These are phyloP conservation scores for Tuber calosporum DNA, from an alignment of 495 filamentous ascomycete species.

Conservation along the genomic window DNA sequence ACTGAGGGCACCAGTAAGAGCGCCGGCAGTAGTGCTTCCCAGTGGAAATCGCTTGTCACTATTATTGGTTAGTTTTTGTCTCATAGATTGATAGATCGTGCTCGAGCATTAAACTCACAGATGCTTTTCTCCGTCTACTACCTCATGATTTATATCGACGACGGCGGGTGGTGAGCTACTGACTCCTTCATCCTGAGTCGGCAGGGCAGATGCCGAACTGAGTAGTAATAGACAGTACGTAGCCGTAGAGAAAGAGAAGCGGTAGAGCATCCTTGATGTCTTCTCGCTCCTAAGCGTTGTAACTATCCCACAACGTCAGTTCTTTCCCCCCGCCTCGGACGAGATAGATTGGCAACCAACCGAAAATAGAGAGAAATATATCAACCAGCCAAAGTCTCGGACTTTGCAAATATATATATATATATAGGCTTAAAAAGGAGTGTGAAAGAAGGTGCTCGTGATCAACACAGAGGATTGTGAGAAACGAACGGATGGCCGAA, in stretches of 20 bases:
- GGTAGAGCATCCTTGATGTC: not conserved
- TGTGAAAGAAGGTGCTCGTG: not conserved
- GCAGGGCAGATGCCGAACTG: not conserved
- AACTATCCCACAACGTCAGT: not conserved
- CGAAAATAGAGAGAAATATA: not conserved
- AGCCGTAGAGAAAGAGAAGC: not conserved
- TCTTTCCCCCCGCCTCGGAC: not conserved
- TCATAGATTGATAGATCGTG: not conserved
- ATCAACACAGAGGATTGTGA: conserved; percentile 1
- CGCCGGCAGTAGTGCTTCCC: not conserved
- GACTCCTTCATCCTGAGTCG: not conserved
- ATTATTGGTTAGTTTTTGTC: not conserved
- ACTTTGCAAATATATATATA: not conserved
- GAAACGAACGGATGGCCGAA: not conserved
- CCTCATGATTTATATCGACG: not conserved
- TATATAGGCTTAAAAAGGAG: not conserved
- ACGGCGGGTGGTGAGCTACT: not conserved
- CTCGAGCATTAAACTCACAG: not conserved
- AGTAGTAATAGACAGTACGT: not conserved
- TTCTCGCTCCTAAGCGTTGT: not conserved
- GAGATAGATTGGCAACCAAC: not conserved
- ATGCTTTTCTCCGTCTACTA: not conserved
- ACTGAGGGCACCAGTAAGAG: not conserved
- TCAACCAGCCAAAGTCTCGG: not conserved
- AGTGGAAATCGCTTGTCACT: not conserved